Evolutionary conservation across 1,284 basidiomycete species (phyloP).

Genomic region (Phylloporus sp.): DNA sequence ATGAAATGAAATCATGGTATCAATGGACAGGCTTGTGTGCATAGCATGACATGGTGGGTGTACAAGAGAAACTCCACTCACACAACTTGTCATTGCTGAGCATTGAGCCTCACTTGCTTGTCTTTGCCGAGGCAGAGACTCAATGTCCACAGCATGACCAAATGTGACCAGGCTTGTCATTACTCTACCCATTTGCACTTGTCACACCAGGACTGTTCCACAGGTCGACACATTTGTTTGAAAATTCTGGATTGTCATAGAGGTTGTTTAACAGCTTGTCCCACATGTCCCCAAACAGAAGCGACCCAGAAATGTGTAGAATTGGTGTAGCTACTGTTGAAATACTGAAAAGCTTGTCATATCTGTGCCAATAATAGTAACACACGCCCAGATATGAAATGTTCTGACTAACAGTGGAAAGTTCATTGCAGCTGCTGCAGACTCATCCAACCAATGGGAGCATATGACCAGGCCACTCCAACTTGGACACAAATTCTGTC

Average conservation of each 20-base stretch:
- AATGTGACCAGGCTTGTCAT: background rate
- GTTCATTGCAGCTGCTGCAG: too few species aligned
- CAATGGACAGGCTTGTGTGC: background rate
- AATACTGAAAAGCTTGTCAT: background rate
- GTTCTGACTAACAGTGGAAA: too few species aligned
- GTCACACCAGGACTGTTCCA: background rate
- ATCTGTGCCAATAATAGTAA: too few species aligned
- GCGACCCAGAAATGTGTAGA: background rate
- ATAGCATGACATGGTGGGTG: background rate
- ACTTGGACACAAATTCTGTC: too few species aligned
- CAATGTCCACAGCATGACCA: background rate
- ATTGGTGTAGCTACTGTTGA: background rate
- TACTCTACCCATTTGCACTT: background rate
- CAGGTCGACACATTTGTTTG: background rate
- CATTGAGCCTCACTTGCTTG: too few species aligned
- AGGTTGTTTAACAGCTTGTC: background rate
- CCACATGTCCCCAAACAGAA: background rate
- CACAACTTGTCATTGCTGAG: too few species aligned
- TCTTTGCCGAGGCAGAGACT: background rate
- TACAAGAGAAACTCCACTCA: background rate
- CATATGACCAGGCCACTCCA: too few species aligned
- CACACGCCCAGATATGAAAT: too few species aligned
- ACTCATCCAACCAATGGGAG: too few species aligned
- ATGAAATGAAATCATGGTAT: background rate
- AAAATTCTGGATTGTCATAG: background rate